Conservation (phyloP, 2,329 filamentous ascomycete species). For the Diaporthe sp. region DNA sequence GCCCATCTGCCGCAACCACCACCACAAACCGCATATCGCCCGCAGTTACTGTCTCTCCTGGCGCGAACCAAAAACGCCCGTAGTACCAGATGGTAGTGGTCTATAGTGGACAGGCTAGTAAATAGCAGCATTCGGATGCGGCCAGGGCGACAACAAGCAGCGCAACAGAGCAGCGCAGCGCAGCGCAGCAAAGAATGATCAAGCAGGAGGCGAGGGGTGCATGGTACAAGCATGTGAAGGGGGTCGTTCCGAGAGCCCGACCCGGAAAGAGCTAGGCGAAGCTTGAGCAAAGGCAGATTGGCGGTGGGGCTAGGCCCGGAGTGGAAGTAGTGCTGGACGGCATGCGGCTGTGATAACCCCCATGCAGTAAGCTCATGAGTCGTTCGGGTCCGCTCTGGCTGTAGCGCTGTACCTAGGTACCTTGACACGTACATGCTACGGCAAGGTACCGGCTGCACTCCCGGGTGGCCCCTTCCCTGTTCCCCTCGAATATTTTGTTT, state of each 20-base stretch:
- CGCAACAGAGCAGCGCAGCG: not conserved
- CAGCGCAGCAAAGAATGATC: not conserved
- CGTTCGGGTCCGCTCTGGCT: conserved; percentile 16
- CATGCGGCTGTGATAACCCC: not conserved
- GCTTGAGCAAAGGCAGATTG: conserved; percentile 30
- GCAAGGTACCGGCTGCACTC: conserved; percentile 27
- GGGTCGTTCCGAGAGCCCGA: conserved; percentile 30
- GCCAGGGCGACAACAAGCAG: conserved; percentile 14
- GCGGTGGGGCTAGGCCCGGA: conserved; percentile 23
- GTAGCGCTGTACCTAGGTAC: not conserved
- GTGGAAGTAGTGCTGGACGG: conserved; percentile 16
- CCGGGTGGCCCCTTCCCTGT: conserved; percentile 18
- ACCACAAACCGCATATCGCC: not conserved
- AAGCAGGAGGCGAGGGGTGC: not conserved
- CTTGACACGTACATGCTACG: not conserved
- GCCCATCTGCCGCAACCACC: conserved; percentile 22
- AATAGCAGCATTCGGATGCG: conserved; percentile 29
- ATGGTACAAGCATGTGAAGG: conserved; percentile 32
- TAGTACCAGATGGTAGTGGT: conserved; percentile 15
- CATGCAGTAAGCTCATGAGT: conserved; percentile 31
- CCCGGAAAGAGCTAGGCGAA: conserved; percentile 30
- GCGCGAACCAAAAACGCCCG: not conserved
- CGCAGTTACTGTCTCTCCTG: conserved; percentile 23
- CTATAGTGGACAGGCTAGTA: conserved; percentile 25
- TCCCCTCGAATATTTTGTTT: conserved; percentile 34